Percentiles rank a stretch among this genome's conserved stretches.
Evolutionary conservation across 768 basidiomycete genomes (phyloP).

Genomic region (Termitomyces eurrhizus): DNA sequence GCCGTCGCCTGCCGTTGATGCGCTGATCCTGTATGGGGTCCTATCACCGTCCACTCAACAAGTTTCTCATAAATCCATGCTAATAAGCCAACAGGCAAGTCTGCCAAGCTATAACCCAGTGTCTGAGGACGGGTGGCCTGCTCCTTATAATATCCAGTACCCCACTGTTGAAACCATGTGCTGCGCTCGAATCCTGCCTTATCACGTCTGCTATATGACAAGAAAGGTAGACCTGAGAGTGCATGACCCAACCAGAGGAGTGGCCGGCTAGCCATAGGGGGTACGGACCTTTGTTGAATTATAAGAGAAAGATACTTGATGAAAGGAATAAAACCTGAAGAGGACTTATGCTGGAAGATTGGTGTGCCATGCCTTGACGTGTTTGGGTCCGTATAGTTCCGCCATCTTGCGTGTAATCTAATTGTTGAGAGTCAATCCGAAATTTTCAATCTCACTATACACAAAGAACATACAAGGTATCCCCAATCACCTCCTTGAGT

Average conservation of each 20-base stretch:
- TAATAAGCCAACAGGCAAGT: constrained; percentile 53
- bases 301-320: constrained; percentile 8
- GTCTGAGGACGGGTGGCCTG: constrained; percentile 51
- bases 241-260: constrained; percentile 23
- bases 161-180: constrained; percentile 23
- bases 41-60: constrained; percentile 38
- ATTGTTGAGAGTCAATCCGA: not conserved
- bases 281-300: constrained; percentile 9
- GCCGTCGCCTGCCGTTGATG: too few species aligned
- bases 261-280: constrained; percentile 22
- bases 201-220: constrained; percentile 25
- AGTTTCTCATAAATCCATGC: constrained; percentile 55
- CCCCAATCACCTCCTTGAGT: constrained; percentile 52
- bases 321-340: not conserved
- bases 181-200: constrained; percentile 28
- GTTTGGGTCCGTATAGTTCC: constrained; percentile 27
- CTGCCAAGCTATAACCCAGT: constrained; percentile 48
- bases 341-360: constrained; percentile 33
- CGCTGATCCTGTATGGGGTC: too few species aligned
- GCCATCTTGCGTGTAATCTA: constrained; percentile 28
- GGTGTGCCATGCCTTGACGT: constrained; percentile 51
- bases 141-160: constrained; percentile 34
- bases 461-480: constrained; percentile 21
- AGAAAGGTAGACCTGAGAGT: constrained; percentile 17
- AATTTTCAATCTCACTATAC: not conserved